Percentiles rank a stretch among this genome's conserved stretches.
Evolutionary conservation across 2,329 filamentous ascomycete species (phyloP).

Genomic region (Cercospora janseana): DNA sequence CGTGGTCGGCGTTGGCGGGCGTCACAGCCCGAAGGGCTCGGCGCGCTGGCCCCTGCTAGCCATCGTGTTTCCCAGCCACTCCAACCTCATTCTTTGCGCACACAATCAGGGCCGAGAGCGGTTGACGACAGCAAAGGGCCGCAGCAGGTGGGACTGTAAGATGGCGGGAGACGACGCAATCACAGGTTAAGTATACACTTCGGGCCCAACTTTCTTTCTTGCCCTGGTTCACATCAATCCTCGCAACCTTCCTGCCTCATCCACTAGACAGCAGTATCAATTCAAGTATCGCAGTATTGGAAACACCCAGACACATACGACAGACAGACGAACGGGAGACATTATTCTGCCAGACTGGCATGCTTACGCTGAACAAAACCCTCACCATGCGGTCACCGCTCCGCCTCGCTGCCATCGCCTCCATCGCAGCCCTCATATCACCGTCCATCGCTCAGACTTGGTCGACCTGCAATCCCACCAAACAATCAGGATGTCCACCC

Average conservation of each 20-base stretch:
- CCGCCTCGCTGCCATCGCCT: conserved; percentile 42
- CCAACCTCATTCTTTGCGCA: neutral
- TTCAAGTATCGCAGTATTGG: neutral
- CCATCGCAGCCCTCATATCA: conserved; percentile 37
- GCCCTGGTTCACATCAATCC: conserved; percentile 9
- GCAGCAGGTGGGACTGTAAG: conserved; percentile 1
- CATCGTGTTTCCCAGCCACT: conserved; percentile 4
- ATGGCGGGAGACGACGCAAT: conserved; percentile 12
- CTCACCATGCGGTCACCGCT: conserved; percentile 35
- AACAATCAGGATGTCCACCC: conserved; percentile 62
- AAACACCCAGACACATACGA: neutral
- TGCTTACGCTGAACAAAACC: conserved; percentile 31
- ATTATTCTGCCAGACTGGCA: conserved; percentile 14
- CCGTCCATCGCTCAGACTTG: conserved; percentile 53
- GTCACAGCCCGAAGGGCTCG: neutral
- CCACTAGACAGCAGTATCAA: conserved; percentile 9
- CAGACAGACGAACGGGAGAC: neutral
- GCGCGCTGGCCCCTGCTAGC: neutral
- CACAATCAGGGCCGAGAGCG: neutral
- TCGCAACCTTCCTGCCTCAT: conserved; percentile 10
- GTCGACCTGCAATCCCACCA: conserved; percentile 56
- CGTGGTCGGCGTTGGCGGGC: neutral
- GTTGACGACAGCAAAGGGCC: conserved; percentile 4
- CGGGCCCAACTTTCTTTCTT: conserved; percentile 5
- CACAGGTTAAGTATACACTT: conserved; percentile 17